Conservation (phyloP, 2,329 filamentous ascomycete species). For the Fusarium heterosporum region DNA sequence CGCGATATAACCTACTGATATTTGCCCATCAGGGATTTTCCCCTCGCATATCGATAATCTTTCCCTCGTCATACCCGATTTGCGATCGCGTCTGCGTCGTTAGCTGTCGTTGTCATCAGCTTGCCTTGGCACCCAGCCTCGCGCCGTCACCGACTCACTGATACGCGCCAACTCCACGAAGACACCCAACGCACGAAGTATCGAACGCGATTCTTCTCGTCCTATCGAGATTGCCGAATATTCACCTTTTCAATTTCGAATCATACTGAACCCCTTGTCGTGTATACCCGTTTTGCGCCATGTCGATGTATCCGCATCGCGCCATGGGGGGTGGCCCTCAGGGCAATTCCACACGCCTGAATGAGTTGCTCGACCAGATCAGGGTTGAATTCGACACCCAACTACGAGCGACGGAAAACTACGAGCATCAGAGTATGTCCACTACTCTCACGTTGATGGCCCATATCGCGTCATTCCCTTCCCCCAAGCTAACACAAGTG, state of each 20-base stretch:
- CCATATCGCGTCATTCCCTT: slow-evolving; percentile 20
- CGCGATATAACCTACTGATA: slow-evolving; percentile 10
- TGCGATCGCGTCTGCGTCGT: slow-evolving; percentile 41
- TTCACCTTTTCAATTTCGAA: slow-evolving; percentile 24
- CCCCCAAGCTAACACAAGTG: slow-evolving; percentile 39
- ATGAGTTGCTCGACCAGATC: slow-evolving; percentile 91
- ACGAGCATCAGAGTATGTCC: slow-evolving; percentile 91
- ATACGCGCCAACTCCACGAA: slow-evolving; percentile 36
- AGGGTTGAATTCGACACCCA: slow-evolving; percentile 91
- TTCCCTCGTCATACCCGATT: slow-evolving; percentile 7
- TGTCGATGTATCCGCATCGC: slow-evolving; percentile 92
- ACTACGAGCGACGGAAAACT: slow-evolving; percentile 82
- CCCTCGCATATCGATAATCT: slow-evolving; percentile 3
- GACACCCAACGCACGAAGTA: slow-evolving; percentile 21
- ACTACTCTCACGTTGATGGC: slow-evolving; percentile 14
- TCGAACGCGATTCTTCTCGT: slow-evolving; percentile 15
- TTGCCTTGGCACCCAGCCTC: slow-evolving; percentile 36
- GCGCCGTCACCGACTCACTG: slow-evolving; percentile 22
- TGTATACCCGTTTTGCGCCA: slow-evolving; percentile 49
- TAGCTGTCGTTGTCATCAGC: slow-evolving; percentile 24
- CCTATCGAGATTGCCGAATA: slow-evolving; percentile 4
- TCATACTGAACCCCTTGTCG: slow-evolving; percentile 26
- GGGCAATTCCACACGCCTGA: slow-evolving; percentile 73
- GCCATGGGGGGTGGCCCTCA: slow-evolving; percentile 79
- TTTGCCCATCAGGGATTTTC: slow-evolving; percentile 17